Base-by-base conservation (phyloP, 2,329 filamentous ascomycete species). In the Aschersonia sp. region DNA sequence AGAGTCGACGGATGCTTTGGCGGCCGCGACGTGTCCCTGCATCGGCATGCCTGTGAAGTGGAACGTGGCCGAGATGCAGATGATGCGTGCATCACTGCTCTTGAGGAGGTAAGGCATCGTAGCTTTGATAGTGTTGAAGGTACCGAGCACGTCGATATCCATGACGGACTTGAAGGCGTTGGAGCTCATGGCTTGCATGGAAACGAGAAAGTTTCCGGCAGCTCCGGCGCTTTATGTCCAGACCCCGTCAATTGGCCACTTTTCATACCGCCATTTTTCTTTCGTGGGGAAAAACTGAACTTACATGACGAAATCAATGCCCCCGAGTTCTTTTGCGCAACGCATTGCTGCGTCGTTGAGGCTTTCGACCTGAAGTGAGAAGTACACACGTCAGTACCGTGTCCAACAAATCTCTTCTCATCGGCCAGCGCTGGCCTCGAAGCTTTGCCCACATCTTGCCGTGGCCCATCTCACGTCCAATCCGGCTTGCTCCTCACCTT, bases 81-180 rank as follows among this genome's bases (percentile, higher is more conserved):
- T 77, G 59, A 97, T 88, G 49, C 89, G 81, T 8, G 89, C 88
- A 43, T 56, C 54, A 1, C 84, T 81, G n/a, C 87, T 94, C 56
- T 79, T 73, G 10, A 87, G 66, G 4, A 98, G 76, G 58, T 94
- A 76, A 0, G 87, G 87, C 35, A 95, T 69, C 1, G 87, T 92
- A 4, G 90, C 88, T 68, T 97, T 97, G 59, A 95, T 74, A 3
- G 88, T 95, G 69, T 97, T 94, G 69, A 85, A 98, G 12, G 86
- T 94, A 32, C 92, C 92, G 37, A 97, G 66, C 3, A 95, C 83
- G 62, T 97, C 92, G 59, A 98, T 98, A 51, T 97, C 92, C 58
- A 97, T 90, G 54, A 98, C 92, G 0, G 86, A 74, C 65, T 89
- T 94, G 79, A 98, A 94, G 4, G 87, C 92, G 61, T 97, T 97